Percentiles rank a stretch among this genome's conserved stretches.
Conservation (phyloP, 768 basidiomycete genomes). For the Pluteus cervinus region DNA sequence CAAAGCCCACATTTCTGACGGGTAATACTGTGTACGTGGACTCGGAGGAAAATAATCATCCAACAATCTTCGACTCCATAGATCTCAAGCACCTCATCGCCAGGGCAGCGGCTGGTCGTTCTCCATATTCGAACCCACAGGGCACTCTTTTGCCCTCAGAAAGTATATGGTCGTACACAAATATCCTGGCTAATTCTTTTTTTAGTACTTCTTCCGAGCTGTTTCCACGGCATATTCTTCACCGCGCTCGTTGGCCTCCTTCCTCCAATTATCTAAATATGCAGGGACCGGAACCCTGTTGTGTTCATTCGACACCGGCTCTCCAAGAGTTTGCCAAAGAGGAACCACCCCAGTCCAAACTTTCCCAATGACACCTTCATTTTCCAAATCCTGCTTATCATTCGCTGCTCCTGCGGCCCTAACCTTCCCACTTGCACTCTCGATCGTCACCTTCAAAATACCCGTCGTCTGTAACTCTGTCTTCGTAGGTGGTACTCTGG, state of each 20-base stretch:
- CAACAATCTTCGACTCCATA: too few relatives aligned
- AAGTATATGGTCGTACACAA: too few relatives aligned
- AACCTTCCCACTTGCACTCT: slow-evolving; percentile 21
- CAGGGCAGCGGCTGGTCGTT: too few relatives aligned
- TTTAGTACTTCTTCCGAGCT: too few relatives aligned
- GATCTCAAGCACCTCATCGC: too few relatives aligned
- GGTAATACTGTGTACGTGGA: too few relatives aligned
- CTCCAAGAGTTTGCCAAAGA: slow-evolving; percentile 10
- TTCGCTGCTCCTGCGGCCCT: slow-evolving; percentile 14
- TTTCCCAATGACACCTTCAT: slow-evolving; percentile 10
- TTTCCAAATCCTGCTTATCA: slow-evolving; percentile 16
- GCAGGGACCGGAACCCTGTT: slow-evolving; percentile 13
- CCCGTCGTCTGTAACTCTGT: slow-evolving; percentile 18
- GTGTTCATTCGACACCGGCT: slow-evolving; percentile 13
- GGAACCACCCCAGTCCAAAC: slow-evolving; percentile 21
- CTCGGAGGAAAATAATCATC: too few relatives aligned
- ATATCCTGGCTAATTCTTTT: too few relatives aligned
- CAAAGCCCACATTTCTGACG: too few relatives aligned
- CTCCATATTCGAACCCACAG: too few relatives aligned
- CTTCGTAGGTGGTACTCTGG: slow-evolving; percentile 19
- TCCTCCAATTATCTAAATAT: slow-evolving; percentile 9
- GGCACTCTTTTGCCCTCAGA: too few relatives aligned
- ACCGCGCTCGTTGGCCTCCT: slow-evolving; percentile 9
- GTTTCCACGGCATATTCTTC: slow-evolving; percentile 8
- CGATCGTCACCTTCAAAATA: slow-evolving; percentile 20